Base-by-base conservation (phyloP, 2,329 filamentous ascomycete species). In the Venturia pyrina region DNA sequence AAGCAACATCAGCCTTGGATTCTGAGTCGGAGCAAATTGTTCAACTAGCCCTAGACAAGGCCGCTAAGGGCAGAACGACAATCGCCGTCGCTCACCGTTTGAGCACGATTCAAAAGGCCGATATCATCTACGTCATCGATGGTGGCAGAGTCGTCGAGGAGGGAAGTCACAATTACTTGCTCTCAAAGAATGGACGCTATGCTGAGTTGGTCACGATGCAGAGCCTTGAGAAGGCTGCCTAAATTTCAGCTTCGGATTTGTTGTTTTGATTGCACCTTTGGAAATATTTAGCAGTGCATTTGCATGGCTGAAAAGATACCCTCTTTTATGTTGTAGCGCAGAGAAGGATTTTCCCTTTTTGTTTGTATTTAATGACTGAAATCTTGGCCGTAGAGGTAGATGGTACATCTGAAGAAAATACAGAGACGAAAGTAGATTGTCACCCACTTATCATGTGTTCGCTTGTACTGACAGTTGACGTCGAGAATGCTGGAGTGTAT, bases 91-190 rank as follows among this genome's bases (percentile, higher is more conserved):
- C 95, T 3, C 93, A 99, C 77, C 83, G 95, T 32, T 80, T 99
- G 6, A 91, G 87, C 72, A 97, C 95, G 0, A 97, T 98, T 68
- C 92, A 96, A 74, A 93, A 95, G 74, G 93, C 93, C 0, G 93
- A 98, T 73, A 80, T 93, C 62, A 98, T 98, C 71, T 97, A 96
- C 70, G 93, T 98, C n/a, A 95, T 98, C 74, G 93, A 97, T 75
- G 87, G 90, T 71, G 95, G 93, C 8, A 84, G 86, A 67, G 85
- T 98, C 56, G 89, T 96, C 1, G 93, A 98, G 79, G 84, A 85
- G 70, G 93, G 93, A 5, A 91, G 87, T 10, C 93, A 98, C 90
- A 83, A 82, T 81, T 69, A 68, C 21, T 59, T 68, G 61, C 28
- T 68, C 21, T 67, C 60, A 19, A 83, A 81, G 73, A 86, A 86